phyloP scores from a whole-genome alignment of 306 rosid species.

The barrel medic (Medicago truncatula) region DNA sequence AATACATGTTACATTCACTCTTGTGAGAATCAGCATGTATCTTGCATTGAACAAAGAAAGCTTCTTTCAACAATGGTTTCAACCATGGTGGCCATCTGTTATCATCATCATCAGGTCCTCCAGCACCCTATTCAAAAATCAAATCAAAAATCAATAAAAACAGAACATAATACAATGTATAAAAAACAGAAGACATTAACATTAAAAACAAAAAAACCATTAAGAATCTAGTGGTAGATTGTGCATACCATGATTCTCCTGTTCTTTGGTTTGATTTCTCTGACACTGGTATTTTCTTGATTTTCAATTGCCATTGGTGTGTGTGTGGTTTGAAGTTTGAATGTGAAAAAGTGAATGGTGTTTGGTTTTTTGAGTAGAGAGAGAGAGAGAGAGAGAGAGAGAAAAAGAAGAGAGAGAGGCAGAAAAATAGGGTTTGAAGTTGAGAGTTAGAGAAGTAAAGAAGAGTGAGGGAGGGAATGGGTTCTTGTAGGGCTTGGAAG shows the following conservation, averaged over 20 bases:
- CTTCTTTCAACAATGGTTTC: slow-evolving; percentile 82
- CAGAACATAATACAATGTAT: not conserved
- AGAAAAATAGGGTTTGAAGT: slow-evolving; percentile 13
- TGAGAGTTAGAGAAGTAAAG: slow-evolving; percentile 2
- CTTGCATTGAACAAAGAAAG: slow-evolving; percentile 94
- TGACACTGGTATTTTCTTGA: slow-evolving; percentile 70
- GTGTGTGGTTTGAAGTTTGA: not conserved
- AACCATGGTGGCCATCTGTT: slow-evolving; percentile 99
- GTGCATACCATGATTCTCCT: slow-evolving; percentile 81
- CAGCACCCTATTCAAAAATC: slow-evolving; percentile 73
- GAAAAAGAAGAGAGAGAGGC: slow-evolving; percentile 9
- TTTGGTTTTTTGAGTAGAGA: slow-evolving; percentile 17
- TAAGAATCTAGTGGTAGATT: not conserved
- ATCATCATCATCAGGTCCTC: slow-evolving; percentile 89
- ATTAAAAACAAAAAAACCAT: not conserved
- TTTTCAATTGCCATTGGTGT: slow-evolving; percentile 78
- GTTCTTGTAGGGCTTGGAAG: slow-evolving; percentile 71
- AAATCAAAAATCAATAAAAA: not conserved
- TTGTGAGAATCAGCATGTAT: slow-evolving; percentile 89
- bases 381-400: not conserved
- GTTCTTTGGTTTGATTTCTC: slow-evolving; percentile 94
- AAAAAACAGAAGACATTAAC: slow-evolving; percentile 1
- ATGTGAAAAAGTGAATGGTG: not conserved
- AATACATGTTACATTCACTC: slow-evolving; percentile 97
- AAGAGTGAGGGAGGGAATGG: slow-evolving; percentile 70